These are phyloP conservation scores for Thielaviopsis ethacetica DNA, from an alignment of 2,329 filamentous ascomycete genomes.

Conservation along the genomic window DNA sequence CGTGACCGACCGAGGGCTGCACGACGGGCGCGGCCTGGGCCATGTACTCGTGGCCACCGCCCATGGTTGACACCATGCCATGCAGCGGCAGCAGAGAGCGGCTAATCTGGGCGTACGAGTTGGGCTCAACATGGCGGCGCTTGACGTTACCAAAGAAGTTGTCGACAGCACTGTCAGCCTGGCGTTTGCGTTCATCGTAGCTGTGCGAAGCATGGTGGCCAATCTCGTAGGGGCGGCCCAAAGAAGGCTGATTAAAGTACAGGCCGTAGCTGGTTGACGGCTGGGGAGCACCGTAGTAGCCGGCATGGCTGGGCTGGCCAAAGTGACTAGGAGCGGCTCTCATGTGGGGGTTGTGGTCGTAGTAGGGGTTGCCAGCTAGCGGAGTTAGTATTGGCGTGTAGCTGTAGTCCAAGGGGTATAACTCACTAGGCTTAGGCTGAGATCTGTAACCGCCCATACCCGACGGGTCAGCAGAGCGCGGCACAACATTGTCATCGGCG, in stretches of 20 bases:
- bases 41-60: constrained; percentile 40
- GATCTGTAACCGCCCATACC: constrained; percentile 36
- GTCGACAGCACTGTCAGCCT: constrained; percentile 65
- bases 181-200: constrained; percentile 63
- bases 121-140: constrained; percentile 75
- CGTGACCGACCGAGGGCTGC: constrained; percentile 33
- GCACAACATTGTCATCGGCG: constrained; percentile 76
- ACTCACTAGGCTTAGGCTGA: constrained; percentile 36
- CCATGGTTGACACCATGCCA: constrained; percentile 47
- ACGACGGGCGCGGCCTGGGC: constrained; percentile 24
- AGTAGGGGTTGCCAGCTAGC: constrained; percentile 35
- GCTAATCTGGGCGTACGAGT: constrained; percentile 80
- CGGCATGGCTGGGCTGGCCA: constrained; percentile 35
- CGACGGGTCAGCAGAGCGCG: constrained; percentile 35
- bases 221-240: constrained; percentile 21
- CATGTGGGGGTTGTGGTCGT: constrained; percentile 49
- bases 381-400: constrained; percentile 15
- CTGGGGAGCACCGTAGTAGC: constrained; percentile 42
- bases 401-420: constrained; percentile 20
- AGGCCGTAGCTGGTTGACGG: constrained; percentile 48
- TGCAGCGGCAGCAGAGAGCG: constrained; percentile 75
- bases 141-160: constrained; percentile 92
- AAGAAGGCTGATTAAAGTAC: constrained; percentile 56
- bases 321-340: constrained; percentile 40
- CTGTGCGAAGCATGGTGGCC: constrained; percentile 18